Conservation (phyloP, 352 stramenopile genomes). For the Globisporangium spinosum region DNA sequence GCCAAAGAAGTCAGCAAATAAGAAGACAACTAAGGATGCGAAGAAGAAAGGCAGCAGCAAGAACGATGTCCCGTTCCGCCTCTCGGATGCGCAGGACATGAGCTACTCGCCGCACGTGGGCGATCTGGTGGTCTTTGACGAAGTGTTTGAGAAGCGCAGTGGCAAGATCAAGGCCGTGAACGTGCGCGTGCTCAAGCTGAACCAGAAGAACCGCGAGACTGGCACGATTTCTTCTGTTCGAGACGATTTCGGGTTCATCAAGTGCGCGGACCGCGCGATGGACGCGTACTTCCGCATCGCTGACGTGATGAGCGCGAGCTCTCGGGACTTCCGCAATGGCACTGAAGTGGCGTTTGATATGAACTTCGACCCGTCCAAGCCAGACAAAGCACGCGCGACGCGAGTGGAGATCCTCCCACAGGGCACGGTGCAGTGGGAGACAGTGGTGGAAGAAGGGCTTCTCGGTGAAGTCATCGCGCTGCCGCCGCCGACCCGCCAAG, state of each 20-base stretch:
- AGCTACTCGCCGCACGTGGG: conserved; percentile 58
- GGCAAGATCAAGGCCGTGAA: conserved; percentile 55
- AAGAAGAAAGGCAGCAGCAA: conserved; percentile 44
- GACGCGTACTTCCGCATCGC: conserved; percentile 80
- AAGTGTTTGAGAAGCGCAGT: conserved; percentile 68
- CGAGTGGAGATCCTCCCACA: conserved; percentile 56
- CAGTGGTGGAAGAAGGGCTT: conserved; percentile 32
- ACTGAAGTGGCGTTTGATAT: conserved; percentile 77
- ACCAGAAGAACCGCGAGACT: conserved; percentile 62
- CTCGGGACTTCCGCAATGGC: conserved; percentile 42
- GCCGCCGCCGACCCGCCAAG: conserved; percentile 31
- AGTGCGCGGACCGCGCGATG: conserved; percentile 55
- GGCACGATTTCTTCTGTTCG: conserved; percentile 68
- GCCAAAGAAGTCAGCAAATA: background rate
- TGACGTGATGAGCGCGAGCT: conserved; percentile 58
- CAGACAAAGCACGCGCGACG: conserved; percentile 52
- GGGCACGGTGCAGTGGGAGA: conserved; percentile 66
- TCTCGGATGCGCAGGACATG: conserved; percentile 59
- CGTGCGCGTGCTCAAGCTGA: conserved; percentile 56
- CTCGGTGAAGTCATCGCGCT: conserved; percentile 43
- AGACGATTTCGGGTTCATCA: conserved; percentile 84
- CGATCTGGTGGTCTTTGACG: conserved; percentile 64
- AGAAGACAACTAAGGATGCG: conserved; percentile 19
- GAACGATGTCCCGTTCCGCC: conserved; percentile 39
- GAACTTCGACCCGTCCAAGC: conserved; percentile 33